Percentiles rank a stretch among this genome's conserved stretches.
phyloP scores from a whole-genome alignment of 345 rosid genomes.

The Melaleuca quinquenervia region DNA sequence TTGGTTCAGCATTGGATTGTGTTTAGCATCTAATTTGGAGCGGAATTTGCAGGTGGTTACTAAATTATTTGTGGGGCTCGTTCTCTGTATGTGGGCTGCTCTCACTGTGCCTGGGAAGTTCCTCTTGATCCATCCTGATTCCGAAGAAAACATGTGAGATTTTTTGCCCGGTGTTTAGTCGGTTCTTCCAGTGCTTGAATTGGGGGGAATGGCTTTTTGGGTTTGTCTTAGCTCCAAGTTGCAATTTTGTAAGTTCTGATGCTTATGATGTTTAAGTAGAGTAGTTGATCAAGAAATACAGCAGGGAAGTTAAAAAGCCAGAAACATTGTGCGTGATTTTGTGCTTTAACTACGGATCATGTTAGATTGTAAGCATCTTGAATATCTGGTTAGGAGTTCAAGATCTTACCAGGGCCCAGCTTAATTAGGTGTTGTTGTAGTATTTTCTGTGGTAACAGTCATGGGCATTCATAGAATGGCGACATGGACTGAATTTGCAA shows the following conservation, averaged over 20 bases:
- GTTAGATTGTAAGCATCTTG: neutral
- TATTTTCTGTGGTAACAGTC: neutral
- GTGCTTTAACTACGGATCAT: neutral
- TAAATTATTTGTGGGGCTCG: conserved; percentile 64
- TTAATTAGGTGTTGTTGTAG: neutral
- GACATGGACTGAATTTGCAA: no score
- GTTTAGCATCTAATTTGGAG: neutral
- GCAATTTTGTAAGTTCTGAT: neutral
- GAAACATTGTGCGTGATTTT: neutral
- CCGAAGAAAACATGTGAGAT: conserved; percentile 84
- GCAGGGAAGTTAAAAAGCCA: neutral
- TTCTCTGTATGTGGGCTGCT: conserved; percentile 87
- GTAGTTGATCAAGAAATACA: neutral
- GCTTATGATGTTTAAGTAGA: neutral
- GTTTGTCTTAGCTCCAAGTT: neutral
- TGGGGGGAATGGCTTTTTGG: neutral
- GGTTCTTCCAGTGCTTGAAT: neutral
- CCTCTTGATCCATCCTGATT: conserved; percentile 74
- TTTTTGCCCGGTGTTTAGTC: neutral
- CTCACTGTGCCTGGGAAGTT: conserved; percentile 84
- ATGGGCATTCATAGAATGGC: no score
- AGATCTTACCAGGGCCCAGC: neutral
- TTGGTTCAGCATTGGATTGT: neutral
- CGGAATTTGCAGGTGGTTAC: conserved; percentile 42
- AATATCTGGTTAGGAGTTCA: neutral